phyloP scores from a whole-genome alignment of 352 stramenopile species.

The Phytophthora litchii region DNA sequence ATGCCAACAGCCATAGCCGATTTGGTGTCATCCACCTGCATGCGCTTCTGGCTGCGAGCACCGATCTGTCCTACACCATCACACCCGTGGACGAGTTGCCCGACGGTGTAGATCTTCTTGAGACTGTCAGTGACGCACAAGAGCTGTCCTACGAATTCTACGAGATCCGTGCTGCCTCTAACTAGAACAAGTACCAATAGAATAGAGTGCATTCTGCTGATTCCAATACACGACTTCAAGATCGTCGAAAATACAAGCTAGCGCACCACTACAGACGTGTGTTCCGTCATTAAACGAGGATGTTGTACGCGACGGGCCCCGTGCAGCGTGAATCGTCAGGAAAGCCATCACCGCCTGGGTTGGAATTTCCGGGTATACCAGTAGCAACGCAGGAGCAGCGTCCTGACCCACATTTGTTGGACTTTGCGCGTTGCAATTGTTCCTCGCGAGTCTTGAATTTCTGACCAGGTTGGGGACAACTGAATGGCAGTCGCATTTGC shows the following conservation, averaged over 20 bases:
- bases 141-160: conserved; percentile 90
- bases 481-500: conserved; percentile 73
- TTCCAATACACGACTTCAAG: conserved; percentile 1
- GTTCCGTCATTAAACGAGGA: conserved; percentile 43
- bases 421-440: conserved; percentile 67
- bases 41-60: conserved; percentile 56
- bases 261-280: too few relatives aligned
- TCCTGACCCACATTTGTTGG: conserved; percentile 71
- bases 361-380: conserved; percentile 65
- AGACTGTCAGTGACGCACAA: conserved; percentile 75
- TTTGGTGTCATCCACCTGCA: conserved; percentile 84
- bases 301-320: conserved; percentile 63
- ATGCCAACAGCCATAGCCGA: conserved; percentile 86
- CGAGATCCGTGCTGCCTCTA: conserved; percentile 61
- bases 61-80: conserved; percentile 72
- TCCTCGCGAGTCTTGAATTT: conserved; percentile 68
- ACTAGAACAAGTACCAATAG: conserved; percentile 18
- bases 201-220: conserved; percentile 19
- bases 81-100: conserved; percentile 64
- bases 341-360: conserved; percentile 75
- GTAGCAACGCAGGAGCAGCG: conserved; percentile 75
- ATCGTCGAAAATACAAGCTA: neutral
- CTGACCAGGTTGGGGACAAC: conserved; percentile 58
- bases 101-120: conserved; percentile 67
- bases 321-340: conserved; percentile 71